Evolutionary conservation across 495 filamentous ascomycete species (phyloP), one percentile per base, ranked within the genome.

Genomic region (Podospora tetraspora): DNA sequence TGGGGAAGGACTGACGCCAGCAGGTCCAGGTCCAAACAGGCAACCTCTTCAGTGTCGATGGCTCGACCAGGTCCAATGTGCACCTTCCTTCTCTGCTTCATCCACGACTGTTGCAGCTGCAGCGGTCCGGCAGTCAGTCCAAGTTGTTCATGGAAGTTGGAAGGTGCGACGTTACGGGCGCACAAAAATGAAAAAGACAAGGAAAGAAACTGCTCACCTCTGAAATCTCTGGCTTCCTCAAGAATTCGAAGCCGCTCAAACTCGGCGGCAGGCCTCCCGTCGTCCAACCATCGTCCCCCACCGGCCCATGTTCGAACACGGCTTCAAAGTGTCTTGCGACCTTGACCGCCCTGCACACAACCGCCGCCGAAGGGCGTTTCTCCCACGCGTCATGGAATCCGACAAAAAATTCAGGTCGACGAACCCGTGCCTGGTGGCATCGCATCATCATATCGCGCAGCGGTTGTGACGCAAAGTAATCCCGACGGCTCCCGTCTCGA

Each of bases 381-480:
- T 73, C 63, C 74, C 74, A 76, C 1, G 57, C 8, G 21, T 76
- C 74, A 10, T 69, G 62, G 37, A 76, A 76, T 2, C 69, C 74
- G 16, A 76, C 66, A 12, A 74, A 76, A 29, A 73, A 76, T 0
- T 57, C 67, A 0, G 74, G 69, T 8, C 70, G 64, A 12, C 62
- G 23, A 0, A 21, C 13, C 13, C 74, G 66, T 59, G 71, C 65
- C 12, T 63, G 52, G 16, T 52, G 37, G 27, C 70, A 73, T 22
- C 59, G 59, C 6, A 60, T 25, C 72, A 85, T 81, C 0, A 82
- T 78, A 8, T 79, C 63, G 59, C 79, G 80, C 58, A 85, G 70
- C 2, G 74, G 69, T 13, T 71, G 63, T 66, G 83, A 77, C 24
- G 80, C 77, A 68, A 86, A 86, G 64, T 84, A 85, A 64, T 86